Conservation (phyloP, 768 basidiomycete species). For the Candolleomyces efflorescens region DNA sequence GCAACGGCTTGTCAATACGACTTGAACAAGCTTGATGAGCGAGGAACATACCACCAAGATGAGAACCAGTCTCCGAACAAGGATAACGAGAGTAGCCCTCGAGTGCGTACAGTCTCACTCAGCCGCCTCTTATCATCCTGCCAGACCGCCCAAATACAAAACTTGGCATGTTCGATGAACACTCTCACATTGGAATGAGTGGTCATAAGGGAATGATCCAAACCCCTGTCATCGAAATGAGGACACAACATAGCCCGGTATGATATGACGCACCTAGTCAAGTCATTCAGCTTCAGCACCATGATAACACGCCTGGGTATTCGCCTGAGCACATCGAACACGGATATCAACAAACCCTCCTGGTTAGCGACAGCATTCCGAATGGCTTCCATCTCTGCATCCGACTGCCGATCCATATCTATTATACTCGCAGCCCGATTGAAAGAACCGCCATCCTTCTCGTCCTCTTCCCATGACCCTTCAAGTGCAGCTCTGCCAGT, state of each 20-base stretch:
- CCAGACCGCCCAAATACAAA: conserved; percentile 80
- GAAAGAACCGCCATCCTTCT: conserved; percentile 32
- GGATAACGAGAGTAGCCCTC: conserved; percentile 46
- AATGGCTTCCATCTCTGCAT: conserved; percentile 77
- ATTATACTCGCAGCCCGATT: conserved; percentile 73
- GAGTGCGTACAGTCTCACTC: conserved; percentile 40
- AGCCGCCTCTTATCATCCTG: conserved; percentile 54
- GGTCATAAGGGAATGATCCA: conserved; percentile 83
- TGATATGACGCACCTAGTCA: conserved; percentile 55
- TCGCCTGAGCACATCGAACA: conserved; percentile 83
- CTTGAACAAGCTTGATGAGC: background rate
- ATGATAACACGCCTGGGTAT: conserved; percentile 82
- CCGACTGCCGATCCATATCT: conserved; percentile 66
- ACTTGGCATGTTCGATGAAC: conserved; percentile 88
- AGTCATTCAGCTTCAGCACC: conserved; percentile 83
- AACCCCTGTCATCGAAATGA: conserved; percentile 42
- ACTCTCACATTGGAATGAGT: conserved; percentile 79
- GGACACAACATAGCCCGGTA: background rate
- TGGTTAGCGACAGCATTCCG: conserved; percentile 75
- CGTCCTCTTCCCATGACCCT: conserved; percentile 48
- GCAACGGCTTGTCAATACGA: background rate
- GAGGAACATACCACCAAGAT: conserved; percentile 63
- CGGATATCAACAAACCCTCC: conserved; percentile 79
- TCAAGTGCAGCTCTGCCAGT: conserved; percentile 81
- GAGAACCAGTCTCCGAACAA: conserved; percentile 46